A percentile compares a stretch with the other conserved stretches of the same genome.
phyloP scores from a whole-genome alignment of 1,139 yeast genomes.

The Yamadazyma sp. region DNA sequence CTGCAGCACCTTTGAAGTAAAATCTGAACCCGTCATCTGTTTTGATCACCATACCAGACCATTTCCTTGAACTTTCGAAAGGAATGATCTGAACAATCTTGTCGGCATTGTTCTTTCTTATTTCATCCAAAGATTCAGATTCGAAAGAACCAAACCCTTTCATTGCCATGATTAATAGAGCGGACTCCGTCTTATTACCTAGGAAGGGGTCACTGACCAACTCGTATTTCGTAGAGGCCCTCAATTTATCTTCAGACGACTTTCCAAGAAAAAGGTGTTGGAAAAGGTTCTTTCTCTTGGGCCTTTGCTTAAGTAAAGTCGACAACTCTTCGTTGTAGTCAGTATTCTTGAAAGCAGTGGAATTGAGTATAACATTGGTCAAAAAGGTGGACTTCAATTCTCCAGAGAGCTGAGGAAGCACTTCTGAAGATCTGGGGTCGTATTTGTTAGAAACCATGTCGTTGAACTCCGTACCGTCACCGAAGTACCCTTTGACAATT shows the following conservation, averaged over 20 bases:
- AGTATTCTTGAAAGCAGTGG: conserved; percentile 83
- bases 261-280: conserved; percentile 18
- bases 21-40: conserved; percentile 55
- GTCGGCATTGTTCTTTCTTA: conserved; percentile 35
- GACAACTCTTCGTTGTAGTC: conserved; percentile 41
- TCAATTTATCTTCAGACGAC: conserved; percentile 20
- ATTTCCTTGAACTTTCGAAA: conserved; percentile 89
- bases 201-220: conserved; percentile 58
- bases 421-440: conserved; percentile 31
- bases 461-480: conserved; percentile 45
- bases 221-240: conserved; percentile 18
- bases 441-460: conserved; percentile 31
- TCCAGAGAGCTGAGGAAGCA: conserved; percentile 29
- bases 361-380: conserved; percentile 71
- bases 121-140: conserved; percentile 34
- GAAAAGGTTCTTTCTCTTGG: conserved; percentile 27
- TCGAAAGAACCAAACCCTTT: conserved; percentile 51
- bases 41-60: conserved; percentile 79
- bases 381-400: conserved; percentile 41
- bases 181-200: conserved; percentile 95
- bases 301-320: conserved; percentile 26
- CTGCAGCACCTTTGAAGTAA: conserved; percentile 92
- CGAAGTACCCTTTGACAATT: conserved; percentile 74
- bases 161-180: conserved; percentile 70
- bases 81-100: conserved; percentile 74